A percentile compares a stretch with the other conserved stretches of the same genome.
Evolutionary conservation across 2,329 filamentous ascomycete species (phyloP).

Genomic region (Pseudogymnoascus sp.): DNA sequence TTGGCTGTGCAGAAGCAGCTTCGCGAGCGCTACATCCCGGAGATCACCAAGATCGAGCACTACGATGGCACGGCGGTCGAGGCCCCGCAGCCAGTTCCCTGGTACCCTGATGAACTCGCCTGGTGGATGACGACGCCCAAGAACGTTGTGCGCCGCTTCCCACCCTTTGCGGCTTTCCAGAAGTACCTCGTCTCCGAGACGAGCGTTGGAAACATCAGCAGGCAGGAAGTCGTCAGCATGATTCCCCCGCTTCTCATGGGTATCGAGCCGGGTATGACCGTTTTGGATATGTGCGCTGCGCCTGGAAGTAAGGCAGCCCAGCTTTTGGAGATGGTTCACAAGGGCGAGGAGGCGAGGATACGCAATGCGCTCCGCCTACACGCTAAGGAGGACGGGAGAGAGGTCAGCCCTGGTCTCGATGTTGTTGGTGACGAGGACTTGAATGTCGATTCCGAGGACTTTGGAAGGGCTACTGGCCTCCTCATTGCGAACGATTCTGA

Average conservation of each 20-base stretch:
- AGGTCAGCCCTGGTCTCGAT: slow-evolving; percentile 42
- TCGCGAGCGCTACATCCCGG: slow-evolving; percentile 80
- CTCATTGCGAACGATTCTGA: slow-evolving; percentile 94
- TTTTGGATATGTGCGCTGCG: slow-evolving; percentile 92
- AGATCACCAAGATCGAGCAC: slow-evolving; percentile 77
- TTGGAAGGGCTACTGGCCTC: slow-evolving; percentile 82
- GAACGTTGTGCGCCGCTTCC: slow-evolving; percentile 87
- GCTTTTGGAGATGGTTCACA: slow-evolving; percentile 87
- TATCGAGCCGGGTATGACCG: slow-evolving; percentile 81
- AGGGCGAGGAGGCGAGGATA: slow-evolving; percentile 83
- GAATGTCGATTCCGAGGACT: slow-evolving; percentile 58
- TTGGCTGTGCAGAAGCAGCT: slow-evolving; percentile 83
- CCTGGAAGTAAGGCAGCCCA: slow-evolving; percentile 96
- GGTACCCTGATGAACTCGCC: slow-evolving; percentile 91
- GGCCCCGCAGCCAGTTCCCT: slow-evolving; percentile 72
- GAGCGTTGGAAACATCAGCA: slow-evolving; percentile 91
- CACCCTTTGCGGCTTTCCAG: slow-evolving; percentile 91
- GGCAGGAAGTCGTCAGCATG: slow-evolving; percentile 98
- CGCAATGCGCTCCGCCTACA: slow-evolving; percentile 60
- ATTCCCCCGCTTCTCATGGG: slow-evolving; percentile 94
- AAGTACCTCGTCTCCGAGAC: slow-evolving; percentile 98
- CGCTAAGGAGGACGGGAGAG: slow-evolving; percentile 53
- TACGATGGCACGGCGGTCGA: slow-evolving; percentile 76
- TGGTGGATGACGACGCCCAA: slow-evolving; percentile 99
- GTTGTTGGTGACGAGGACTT: slow-evolving; percentile 40